Conservation (phyloP, 1,284 basidiomycete species). For the Quambalaria eucalypti region DNA sequence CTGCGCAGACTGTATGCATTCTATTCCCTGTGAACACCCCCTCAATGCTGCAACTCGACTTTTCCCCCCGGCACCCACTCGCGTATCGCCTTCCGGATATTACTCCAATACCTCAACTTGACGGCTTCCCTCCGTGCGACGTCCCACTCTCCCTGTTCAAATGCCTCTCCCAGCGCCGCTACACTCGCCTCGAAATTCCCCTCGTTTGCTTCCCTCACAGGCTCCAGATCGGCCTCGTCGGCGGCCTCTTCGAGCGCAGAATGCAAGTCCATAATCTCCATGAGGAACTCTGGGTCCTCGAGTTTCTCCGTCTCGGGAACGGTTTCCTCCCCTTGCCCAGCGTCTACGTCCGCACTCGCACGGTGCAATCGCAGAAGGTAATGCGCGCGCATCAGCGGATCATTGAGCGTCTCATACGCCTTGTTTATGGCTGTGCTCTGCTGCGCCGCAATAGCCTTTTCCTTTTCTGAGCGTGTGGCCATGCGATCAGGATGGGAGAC, state of each 20-base stretch:
- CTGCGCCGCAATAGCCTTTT: slow-evolving; percentile 35
- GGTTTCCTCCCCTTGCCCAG: slow-evolving; percentile 8
- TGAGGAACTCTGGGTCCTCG: slow-evolving; percentile 33
- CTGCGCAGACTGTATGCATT: background rate
- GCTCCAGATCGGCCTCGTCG: slow-evolving; percentile 23
- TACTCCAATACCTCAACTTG: slow-evolving; percentile 41
- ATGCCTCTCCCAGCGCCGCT: slow-evolving; percentile 17
- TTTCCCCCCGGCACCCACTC: slow-evolving; percentile 36
- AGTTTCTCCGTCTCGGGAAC: slow-evolving; percentile 28
- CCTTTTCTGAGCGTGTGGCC: slow-evolving; percentile 21
- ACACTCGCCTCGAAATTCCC: slow-evolving; percentile 16
- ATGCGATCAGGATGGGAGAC: slow-evolving; percentile 39
- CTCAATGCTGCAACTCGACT: slow-evolving; percentile 35
- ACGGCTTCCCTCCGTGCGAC: slow-evolving; percentile 21
- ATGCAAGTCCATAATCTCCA: slow-evolving; percentile 42
- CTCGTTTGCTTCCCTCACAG: slow-evolving; percentile 22
- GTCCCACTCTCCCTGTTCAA: slow-evolving; percentile 21
- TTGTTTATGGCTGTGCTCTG: slow-evolving; percentile 40
- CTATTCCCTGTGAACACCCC: background rate
- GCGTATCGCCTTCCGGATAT: slow-evolving; percentile 35
- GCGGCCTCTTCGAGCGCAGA: slow-evolving; percentile 31
- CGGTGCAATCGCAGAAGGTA: slow-evolving; percentile 18
- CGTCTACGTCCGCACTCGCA: background rate
- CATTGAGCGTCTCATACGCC: slow-evolving; percentile 37
- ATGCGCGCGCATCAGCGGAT: slow-evolving; percentile 28